Conservation (phyloP, 2,329 filamentous ascomycete species). For the Aspergillus felis region DNA sequence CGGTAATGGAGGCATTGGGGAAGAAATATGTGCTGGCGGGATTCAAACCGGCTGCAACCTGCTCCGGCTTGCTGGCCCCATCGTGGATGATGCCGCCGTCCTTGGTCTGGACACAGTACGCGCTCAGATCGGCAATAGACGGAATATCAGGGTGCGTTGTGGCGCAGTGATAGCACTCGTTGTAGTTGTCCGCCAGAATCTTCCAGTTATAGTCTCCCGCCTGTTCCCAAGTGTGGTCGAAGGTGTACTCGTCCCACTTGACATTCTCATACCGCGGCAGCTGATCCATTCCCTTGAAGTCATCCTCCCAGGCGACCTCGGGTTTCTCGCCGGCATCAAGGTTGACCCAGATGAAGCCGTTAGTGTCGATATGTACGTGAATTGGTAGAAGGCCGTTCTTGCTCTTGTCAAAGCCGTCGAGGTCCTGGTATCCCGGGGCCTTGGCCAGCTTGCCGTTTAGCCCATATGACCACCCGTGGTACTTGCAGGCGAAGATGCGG, state of each 20-base stretch:
- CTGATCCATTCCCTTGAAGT: slow-evolving; percentile 48
- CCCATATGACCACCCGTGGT: slow-evolving; percentile 60
- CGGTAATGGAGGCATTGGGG: slow-evolving; percentile 31
- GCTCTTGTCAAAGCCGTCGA: slow-evolving; percentile 52
- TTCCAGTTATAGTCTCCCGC: slow-evolving; percentile 59
- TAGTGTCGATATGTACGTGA: slow-evolving; percentile 51
- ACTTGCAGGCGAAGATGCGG: slow-evolving; percentile 54
- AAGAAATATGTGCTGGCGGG: slow-evolving; percentile 33
- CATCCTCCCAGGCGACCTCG: slow-evolving; percentile 51
- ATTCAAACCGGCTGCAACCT: slow-evolving; percentile 45
- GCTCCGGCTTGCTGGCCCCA: slow-evolving; percentile 42
- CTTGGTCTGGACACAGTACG: slow-evolving; percentile 50
- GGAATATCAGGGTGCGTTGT: slow-evolving; percentile 21
- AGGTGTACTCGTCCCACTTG: slow-evolving; percentile 52
- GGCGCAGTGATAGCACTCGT: slow-evolving; percentile 39
- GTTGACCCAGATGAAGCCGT: slow-evolving; percentile 59
- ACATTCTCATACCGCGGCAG: slow-evolving; percentile 46
- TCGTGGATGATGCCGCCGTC: slow-evolving; percentile 50
- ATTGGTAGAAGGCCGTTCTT: slow-evolving; percentile 54
- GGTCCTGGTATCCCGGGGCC: slow-evolving; percentile 54
- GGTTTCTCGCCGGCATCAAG: slow-evolving; percentile 45
- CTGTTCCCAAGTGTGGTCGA: slow-evolving; percentile 57
- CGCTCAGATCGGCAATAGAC: slow-evolving; percentile 50
- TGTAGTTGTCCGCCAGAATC: slow-evolving; percentile 60
- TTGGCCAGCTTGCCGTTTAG: slow-evolving; percentile 56